A percentile compares a stretch with the other conserved stretches of the same genome.
phyloP scores from a whole-genome alignment of 306 rosid species.

The Trifolium pratense region DNA sequence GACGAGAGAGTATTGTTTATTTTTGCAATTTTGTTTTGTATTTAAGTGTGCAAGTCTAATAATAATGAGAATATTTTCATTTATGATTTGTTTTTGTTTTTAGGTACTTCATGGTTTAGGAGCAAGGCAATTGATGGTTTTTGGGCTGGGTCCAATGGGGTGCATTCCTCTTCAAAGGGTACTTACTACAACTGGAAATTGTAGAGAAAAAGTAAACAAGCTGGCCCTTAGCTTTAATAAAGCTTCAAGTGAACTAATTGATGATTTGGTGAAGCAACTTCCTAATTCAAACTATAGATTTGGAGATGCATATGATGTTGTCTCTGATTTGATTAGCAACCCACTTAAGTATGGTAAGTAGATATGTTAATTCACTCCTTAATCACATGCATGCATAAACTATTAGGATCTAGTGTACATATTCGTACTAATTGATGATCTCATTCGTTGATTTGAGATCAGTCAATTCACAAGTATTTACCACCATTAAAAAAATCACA shows the following conservation, averaged over 20 bases:
- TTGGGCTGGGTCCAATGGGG: conserved; percentile 96
- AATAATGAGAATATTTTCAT: neutral
- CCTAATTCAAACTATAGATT: conserved; percentile 73
- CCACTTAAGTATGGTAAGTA: conserved; percentile 72
- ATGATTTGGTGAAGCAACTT: conserved; percentile 55
- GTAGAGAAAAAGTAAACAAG: conserved; percentile 69
- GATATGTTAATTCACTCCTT: neutral
- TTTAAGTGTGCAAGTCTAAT: neutral
- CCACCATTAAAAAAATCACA: too few species aligned
- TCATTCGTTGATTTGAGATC: neutral
- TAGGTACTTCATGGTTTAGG: conserved; percentile 80
- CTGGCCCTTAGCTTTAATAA: conserved; percentile 81
- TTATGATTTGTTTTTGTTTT: neutral
- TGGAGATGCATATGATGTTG: conserved; percentile 90
- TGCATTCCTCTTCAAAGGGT: conserved; percentile 95
- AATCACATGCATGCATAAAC: neutral
- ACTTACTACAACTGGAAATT: conserved; percentile 65
- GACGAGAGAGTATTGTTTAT: too few species aligned
- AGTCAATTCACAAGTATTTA: too few species aligned
- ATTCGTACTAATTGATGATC: too few species aligned
- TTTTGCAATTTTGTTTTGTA: too few species aligned
- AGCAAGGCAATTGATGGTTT: conserved; percentile 80
- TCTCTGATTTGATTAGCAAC: conserved; percentile 64
- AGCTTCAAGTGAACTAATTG: conserved; percentile 56
- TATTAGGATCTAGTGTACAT: too few species aligned